These are phyloP conservation scores for Euphorbia tirucalli DNA, from an alignment of 345 rosid species.

Conservation along the genomic window DNA sequence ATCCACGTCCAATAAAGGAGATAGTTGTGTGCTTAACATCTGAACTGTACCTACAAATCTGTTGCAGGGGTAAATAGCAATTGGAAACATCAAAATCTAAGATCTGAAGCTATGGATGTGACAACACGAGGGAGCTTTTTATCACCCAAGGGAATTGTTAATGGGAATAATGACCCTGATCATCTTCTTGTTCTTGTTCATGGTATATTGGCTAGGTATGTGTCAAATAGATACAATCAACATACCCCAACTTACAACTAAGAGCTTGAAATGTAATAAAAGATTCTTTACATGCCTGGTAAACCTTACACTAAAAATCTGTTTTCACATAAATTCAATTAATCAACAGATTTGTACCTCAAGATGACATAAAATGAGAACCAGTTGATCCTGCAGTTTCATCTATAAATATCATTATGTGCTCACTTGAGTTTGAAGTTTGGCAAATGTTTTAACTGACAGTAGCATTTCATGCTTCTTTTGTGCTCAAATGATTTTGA, in stretches of 20 bases:
- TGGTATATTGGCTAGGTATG: slow-evolving; percentile 89
- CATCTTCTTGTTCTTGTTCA: slow-evolving; percentile 99
- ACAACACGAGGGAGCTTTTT: slow-evolving; percentile 46
- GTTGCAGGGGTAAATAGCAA: slow-evolving; percentile 31
- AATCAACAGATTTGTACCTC: background rate
- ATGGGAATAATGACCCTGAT: slow-evolving; percentile 63
- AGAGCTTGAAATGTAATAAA: slow-evolving; percentile 4
- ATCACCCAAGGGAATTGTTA: slow-evolving; percentile 32
- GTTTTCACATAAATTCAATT: background rate
- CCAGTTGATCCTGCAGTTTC: background rate
- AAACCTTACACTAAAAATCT: background rate
- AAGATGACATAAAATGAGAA: background rate
- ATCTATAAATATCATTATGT: background rate
- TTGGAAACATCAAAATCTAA: slow-evolving; percentile 48
- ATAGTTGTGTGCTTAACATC: background rate
- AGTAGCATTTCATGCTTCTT: background rate
- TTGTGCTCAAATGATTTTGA: background rate
- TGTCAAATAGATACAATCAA: slow-evolving; percentile 6
- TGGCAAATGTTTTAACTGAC: background rate
- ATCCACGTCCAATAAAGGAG: background rate
- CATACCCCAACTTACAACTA: background rate
- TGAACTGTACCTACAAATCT: slow-evolving; percentile 1
- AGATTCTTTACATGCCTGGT: slow-evolving; percentile 4
- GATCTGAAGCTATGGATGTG: slow-evolving; percentile 65
- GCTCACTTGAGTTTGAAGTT: background rate